Conservation (phyloP, 2,329 filamentous ascomycete genomes). For the Ciborinia camelliae region DNA sequence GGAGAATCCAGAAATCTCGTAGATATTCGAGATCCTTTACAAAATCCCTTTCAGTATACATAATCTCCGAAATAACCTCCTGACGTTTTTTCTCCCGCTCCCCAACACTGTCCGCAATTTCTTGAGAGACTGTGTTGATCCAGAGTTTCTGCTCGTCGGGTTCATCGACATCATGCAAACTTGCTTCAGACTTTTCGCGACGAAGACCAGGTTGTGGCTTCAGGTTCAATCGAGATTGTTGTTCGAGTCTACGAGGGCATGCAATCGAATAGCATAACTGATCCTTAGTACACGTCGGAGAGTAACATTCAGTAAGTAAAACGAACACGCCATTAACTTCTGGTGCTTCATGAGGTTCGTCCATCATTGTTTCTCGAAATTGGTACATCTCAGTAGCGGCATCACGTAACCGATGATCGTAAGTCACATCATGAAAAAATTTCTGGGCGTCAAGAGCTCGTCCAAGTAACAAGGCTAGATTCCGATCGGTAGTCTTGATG, state of each 20-base stretch:
- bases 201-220: conserved; percentile 82
- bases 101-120: conserved; percentile 82
- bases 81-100: conserved; percentile 96
- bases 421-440: conserved; percentile 98
- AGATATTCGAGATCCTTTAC: conserved; percentile 98
- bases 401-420: conserved; percentile 91
- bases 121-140: conserved; percentile 98
- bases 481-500: conserved; percentile 94
- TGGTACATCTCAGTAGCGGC: conserved; percentile 95
- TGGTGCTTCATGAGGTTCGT: conserved; percentile 68
- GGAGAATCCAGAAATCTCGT: conserved; percentile 97
- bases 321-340: conserved; percentile 94
- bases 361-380: conserved; percentile 88
- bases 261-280: conserved; percentile 97
- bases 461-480: conserved; percentile 85
- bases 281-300: conserved; percentile 92
- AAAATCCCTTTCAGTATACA: conserved; percentile 98
- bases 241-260: conserved; percentile 87
- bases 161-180: conserved; percentile 81
- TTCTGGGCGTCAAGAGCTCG: conserved; percentile 95
- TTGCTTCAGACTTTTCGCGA: conserved; percentile 63
- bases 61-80: conserved; percentile 96
- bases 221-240: conserved; percentile 89
- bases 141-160: conserved; percentile 96
- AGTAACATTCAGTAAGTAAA: conserved; percentile 94